A percentile compares a stretch with the other conserved stretches of the same genome.
Evolutionary conservation across 2,329 filamentous ascomycete genomes (phyloP).

Genomic region (Cordyceps farinosa): DNA sequence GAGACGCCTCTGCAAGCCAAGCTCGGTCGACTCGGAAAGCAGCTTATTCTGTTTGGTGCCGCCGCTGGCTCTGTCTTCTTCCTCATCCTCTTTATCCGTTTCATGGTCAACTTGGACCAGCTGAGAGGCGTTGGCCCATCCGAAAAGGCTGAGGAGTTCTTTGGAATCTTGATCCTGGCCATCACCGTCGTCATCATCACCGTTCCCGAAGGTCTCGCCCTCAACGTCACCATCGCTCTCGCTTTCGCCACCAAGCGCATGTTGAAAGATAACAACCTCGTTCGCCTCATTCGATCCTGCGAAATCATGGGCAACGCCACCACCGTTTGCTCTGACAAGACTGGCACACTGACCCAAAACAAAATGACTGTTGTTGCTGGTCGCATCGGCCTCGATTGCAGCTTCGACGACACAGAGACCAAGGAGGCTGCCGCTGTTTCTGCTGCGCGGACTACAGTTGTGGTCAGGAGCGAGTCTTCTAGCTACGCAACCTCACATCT

Average conservation of each 20-base stretch:
- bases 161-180: constrained; percentile 55
- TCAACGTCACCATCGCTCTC: constrained; percentile 59
- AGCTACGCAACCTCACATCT: constrained; percentile 30
- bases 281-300: constrained; percentile 55
- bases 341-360: constrained; percentile 61
- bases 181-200: constrained; percentile 58
- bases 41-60: constrained; percentile 53
- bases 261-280: constrained; percentile 60
- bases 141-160: constrained; percentile 53
- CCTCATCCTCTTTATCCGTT: constrained; percentile 39
- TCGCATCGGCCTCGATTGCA: constrained; percentile 43
- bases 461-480: constrained; percentile 28
- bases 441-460: constrained; percentile 23
- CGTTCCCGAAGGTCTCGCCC: constrained; percentile 57
- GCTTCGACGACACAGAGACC: constrained; percentile 35
- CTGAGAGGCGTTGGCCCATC: constrained; percentile 39
- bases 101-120: constrained; percentile 31
- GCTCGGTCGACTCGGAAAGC: constrained; percentile 71
- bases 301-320: constrained; percentile 65
- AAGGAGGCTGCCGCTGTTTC: constrained; percentile 21
- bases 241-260: constrained; percentile 61
- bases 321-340: constrained; percentile 63
- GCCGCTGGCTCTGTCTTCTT: constrained; percentile 42
- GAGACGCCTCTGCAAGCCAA: constrained; percentile 76
- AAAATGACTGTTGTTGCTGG: constrained; percentile 60